These are phyloP conservation scores for Cantharellus cinnabarinus DNA, from an alignment of 768 basidiomycete genomes.

Conservation along the genomic window DNA sequence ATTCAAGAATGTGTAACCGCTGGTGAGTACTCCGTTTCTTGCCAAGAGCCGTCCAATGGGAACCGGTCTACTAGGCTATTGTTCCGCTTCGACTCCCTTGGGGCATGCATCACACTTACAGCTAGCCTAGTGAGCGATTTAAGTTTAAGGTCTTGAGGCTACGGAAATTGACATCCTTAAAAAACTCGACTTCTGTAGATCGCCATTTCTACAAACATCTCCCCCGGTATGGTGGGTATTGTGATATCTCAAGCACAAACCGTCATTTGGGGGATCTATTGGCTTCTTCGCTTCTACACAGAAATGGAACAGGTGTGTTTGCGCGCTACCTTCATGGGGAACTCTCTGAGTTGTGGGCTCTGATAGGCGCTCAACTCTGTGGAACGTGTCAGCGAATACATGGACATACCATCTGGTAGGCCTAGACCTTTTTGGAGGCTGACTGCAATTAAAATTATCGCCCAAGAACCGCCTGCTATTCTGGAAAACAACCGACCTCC, in stretches of 20 bases:
- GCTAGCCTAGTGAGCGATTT: slow-evolving; percentile 38
- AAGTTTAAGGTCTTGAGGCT: background rate
- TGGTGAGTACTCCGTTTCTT: slow-evolving; percentile 23
- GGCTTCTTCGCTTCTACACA: slow-evolving; percentile 1
- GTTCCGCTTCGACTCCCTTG: slow-evolving; percentile 62
- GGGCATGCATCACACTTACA: slow-evolving; percentile 50
- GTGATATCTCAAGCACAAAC: slow-evolving; percentile 52
- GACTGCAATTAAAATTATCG: slow-evolving; percentile 19
- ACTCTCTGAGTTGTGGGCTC: background rate
- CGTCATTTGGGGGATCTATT: slow-evolving; percentile 15
- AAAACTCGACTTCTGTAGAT: background rate
- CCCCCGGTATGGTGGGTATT: slow-evolving; percentile 24
- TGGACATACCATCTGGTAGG: slow-evolving; percentile 55
- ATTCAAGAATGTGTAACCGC: slow-evolving; percentile 51
- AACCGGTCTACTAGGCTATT: slow-evolving; percentile 20
- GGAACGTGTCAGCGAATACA: slow-evolving; percentile 80
- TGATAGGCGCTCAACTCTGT: slow-evolving; percentile 31
- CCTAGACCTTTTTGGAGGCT: background rate
- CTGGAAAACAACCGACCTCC: slow-evolving; percentile 18
- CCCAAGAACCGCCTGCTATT: slow-evolving; percentile 17
- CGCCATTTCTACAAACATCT: background rate
- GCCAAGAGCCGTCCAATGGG: background rate
- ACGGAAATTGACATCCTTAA: no score
- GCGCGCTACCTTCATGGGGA: background rate
- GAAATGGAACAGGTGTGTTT: slow-evolving; percentile 1